Evolutionary conservation across 225 moss, liverwort and hornwort genomes (phyloP), one percentile per base, ranked within the genome.

Genomic region (Asterella californica): DNA sequence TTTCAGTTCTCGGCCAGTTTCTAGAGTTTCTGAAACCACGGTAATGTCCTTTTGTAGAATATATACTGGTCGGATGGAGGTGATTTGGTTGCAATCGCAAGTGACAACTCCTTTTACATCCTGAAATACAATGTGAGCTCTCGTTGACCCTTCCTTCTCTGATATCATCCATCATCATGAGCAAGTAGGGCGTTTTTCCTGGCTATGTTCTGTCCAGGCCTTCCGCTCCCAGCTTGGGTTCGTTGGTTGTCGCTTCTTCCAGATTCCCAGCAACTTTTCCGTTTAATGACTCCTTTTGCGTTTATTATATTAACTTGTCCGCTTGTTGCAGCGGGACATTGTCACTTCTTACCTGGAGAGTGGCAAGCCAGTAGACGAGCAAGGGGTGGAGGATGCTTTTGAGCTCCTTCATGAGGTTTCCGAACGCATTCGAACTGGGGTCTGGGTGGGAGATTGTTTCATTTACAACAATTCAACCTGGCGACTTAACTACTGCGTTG

Each of bases 361-460:
- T 83, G 91, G 92, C 62, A 94, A 91, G 80, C 85, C 94, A 78
- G 91, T 91, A 25, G 96, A 96, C 87, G 96, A 96, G 74, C 94
- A 94, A 90, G 95, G 94, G 68, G 94, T 92, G 59, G 94, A 96
- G 81, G 96, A 96, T 87, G 96, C 96, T 21, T 96, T 96, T 89
- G 96, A 94, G 83, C 88, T 96, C 48, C 84, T 96, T 48, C 89
- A 94, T 85, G 94, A 96, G 68, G 89, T 94, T 19, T 80, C 96
- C n/a, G 96, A 96, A 84, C 88, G 90, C 18, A 88, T 96, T 29
- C 85, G 94, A 32, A 92, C 92, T 80, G 94, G 94, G 48, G 80
- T 96, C 79, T 94, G 92, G 92, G 96, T 96, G 38, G 94, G 96
- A 72, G 92, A 96, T 80, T 96, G 94, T 83, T 96, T 92, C 76